Base-by-base conservation (phyloP, 1,139 yeast species). In the Petasospora rhodanensis region DNA sequence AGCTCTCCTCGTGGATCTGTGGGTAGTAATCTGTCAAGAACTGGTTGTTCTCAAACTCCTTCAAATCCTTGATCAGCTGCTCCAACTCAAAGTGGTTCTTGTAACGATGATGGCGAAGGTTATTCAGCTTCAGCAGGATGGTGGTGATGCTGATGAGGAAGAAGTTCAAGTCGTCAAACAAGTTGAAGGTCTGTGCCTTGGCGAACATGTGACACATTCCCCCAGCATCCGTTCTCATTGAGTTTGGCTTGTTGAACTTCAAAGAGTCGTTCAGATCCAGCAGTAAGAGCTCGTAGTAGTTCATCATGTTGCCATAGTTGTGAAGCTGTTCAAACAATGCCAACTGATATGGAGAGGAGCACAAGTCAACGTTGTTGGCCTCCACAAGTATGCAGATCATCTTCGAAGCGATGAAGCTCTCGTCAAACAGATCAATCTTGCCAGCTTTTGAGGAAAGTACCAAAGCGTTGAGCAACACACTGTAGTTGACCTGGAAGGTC, bases 151-250 rank as follows among this genome's bases (percentile, higher is more conserved):
- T 29, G 14, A 45, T 36, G 14, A 46, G 17, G 25, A 41, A 39
- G 30, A 43, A 49, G 28, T 42, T 46, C 30, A 45, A 27, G 26
- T 46, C 51, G 24, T 49, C 46, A 31, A 42, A 42, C 16, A 47
- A 29, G 26, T 44, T 47, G 25, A 46, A 14, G 11, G 40, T 37
- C n/a, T 40, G 19, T 7, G 40, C 38, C 18, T 37, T 45, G 4
- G 33, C 39, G n/a, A 43, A 26, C 12, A 46, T 13, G 24, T 34
- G 43, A 4, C 32, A 29, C 11, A 31, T 34, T 5, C 24, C 22
- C 8, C 32, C 45, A 26, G 22, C 31, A 20, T 33, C 34, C 11
- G 31, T 27, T 19, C 22, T 31, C 18, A 42, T 25, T 3, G 31
- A 18, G 15, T 38, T 37, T 16, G 44, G 41, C n/a, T 22, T 32